Evolutionary conservation across 768 basidiomycete genomes (phyloP).

Genomic region (Kwoniella mangroviensis): DNA sequence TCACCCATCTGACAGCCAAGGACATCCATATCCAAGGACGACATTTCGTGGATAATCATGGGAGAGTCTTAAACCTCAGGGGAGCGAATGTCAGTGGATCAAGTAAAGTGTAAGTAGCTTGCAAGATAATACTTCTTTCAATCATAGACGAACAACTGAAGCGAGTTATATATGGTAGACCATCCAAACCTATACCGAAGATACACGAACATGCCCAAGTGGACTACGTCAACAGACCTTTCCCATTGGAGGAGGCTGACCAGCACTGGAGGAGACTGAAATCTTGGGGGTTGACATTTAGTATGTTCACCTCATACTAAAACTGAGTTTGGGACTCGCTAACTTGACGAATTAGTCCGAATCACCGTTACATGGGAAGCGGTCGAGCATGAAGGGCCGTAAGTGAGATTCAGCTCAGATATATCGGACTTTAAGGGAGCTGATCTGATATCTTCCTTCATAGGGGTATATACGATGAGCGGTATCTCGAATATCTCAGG

Average conservation of each 20-base stretch:
- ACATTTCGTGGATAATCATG: constrained; percentile 79
- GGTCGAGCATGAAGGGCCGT: constrained; percentile 91
- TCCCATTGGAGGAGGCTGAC: constrained; percentile 84
- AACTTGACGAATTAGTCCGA: constrained; percentile 65
- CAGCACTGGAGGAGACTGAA: constrained; percentile 79
- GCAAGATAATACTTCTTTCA: too few relatives aligned
- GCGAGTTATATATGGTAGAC: constrained; percentile 6
- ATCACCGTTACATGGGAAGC: constrained; percentile 98
- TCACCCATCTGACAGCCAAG: constrained; percentile 18
- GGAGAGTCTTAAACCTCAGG: constrained; percentile 76
- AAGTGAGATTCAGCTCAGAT: constrained; percentile 25
- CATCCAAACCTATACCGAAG: constrained; percentile 18
- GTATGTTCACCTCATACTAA: too few relatives aligned
- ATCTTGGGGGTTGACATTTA: constrained; percentile 84
- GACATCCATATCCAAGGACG: constrained; percentile 68
- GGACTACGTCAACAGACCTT: constrained; percentile 85
- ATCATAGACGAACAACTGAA: not conserved
- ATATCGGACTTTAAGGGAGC: not conserved
- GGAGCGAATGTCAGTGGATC: constrained; percentile 85
- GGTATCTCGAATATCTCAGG: constrained; percentile 80
- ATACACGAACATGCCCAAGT: constrained; percentile 26
- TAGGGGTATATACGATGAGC: constrained; percentile 67
- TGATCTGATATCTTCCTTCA: not conserved
- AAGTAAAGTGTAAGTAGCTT: constrained; percentile 82
- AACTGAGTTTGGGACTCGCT: too few relatives aligned